Base-by-base conservation (phyloP, 495 filamentous ascomycete genomes). In the Hypoxylon fuscum region DNA sequence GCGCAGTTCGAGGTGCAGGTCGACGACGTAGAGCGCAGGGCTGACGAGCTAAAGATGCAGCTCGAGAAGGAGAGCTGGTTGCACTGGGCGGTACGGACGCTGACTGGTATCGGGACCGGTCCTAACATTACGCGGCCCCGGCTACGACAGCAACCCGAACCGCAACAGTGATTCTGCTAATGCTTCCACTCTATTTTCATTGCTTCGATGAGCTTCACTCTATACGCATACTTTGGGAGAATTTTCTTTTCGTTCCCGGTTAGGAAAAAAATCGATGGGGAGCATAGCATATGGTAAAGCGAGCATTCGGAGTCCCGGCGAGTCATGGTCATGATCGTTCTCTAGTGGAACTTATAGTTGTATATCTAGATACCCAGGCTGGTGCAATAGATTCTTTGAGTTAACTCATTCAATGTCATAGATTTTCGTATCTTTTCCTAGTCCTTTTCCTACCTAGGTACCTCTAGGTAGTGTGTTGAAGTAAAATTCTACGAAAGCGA, bases 1-100 rank as follows among this genome's bases (percentile, higher is more conserved):
- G 77, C 73, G 14, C 91, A 95, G 51, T 96, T 96, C 69, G 91
- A 89, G 71, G 81, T 85, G 29, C 89, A 92, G 68, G 92, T 98
- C 2, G 79, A 83, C 37, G 85, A 89, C 48, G 81, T 97, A 17
- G 96, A 98, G 77, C 78, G 75, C 31, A 82, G 89, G 38, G 86
- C 91, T 0, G 84, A 85, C 35, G 86, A 89, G 63, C 72, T 96
- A n/a, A 87, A 83, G 79, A 75, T 48, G 10, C 83, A 88, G 44
- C 82, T 87, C 22, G 81, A 86, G 66, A 85, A 82, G 55, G 84
- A 90, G 68, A 83, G 81, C 65, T 83, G 83, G 74, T 78, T 80
- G 40, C 82, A 85, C 58, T 88, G 84, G 83, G 75, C 79, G 27
- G 74, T 87, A 10, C 74, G 86, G 55, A 80, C 81, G 15, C 60